Conservation (phyloP, 495 filamentous ascomycete species). For the Neurospora tetrasperma region DNA sequence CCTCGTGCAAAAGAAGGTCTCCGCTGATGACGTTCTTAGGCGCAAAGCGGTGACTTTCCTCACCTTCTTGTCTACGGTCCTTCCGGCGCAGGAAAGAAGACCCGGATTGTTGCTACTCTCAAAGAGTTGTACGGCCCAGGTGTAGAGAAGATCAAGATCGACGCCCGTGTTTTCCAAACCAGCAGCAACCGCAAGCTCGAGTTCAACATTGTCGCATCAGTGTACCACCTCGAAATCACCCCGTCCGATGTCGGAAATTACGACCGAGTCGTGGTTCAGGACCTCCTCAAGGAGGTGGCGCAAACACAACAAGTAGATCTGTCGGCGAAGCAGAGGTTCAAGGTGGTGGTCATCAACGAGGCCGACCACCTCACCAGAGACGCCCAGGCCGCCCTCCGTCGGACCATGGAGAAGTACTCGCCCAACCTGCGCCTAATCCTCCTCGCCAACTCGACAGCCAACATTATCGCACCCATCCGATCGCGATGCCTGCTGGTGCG, state of each 20-base stretch:
- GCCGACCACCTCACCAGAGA: conserved; percentile 92
- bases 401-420: conserved; percentile 99
- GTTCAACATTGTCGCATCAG: conserved; percentile 93
- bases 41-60: conserved; percentile 92
- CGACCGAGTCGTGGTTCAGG: conserved; percentile 90
- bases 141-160: conserved; percentile 96
- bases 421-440: conserved; percentile 88
- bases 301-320: conserved; percentile 97
- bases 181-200: conserved; percentile 92
- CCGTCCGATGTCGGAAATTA: conserved; percentile 95
- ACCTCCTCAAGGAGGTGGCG: conserved; percentile 92
- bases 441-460: conserved; percentile 86
- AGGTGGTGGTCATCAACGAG: conserved; percentile 98
- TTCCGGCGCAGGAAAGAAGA: conserved; percentile 95
- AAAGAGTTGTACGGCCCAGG: conserved; percentile 87
- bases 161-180: conserved; percentile 90
- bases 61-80: conserved; percentile 95
- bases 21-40: conserved; percentile 40
- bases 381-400: conserved; percentile 86
- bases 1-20: background rate
- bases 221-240: conserved; percentile 97
- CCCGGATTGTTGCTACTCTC: conserved; percentile 84
- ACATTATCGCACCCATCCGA: conserved; percentile 94
- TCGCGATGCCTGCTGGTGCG: conserved; percentile 81
- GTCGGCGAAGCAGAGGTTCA: conserved; percentile 80